Evolutionary conservation across 495 filamentous ascomycete genomes (phyloP), one percentile per base, ranked within the genome.

Genomic region (Aspergillus haitiensis): DNA sequence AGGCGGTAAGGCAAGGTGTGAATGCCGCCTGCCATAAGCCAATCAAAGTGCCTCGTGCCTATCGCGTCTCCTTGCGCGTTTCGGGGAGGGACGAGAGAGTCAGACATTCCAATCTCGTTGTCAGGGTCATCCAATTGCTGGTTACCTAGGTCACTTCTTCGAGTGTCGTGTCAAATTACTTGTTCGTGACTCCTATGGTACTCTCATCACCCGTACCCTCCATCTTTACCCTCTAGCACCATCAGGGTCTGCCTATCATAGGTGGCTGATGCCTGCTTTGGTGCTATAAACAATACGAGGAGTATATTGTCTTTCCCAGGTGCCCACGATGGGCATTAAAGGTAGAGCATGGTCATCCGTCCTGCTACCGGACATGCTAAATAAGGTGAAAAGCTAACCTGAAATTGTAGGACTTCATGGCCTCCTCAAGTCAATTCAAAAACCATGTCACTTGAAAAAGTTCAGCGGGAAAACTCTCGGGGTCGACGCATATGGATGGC

Each of bases 401-500:
- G 16, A 31, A 27, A 13, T 34, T 31, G 1, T 52, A 95, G 94
- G 94, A 51, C 84, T 99, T 35, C 84, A 98, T 37, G 90, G 91
- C 49, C 80, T 97, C 46, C 87, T 99, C 46, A 97, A 97, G 70
- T 97, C 93, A 45, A 97, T 99, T 49, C 94, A 98, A 49, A 91
- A 90, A 66, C 89, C 88, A 64, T 88, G 84, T 55, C 87, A 92
- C 58, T 76, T 99, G 53, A 95, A 89, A 70, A 90, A 92, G 66
- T 98, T 90, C 71, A 81, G 83, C 11, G 93, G 93, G 34, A 88
- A 93, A 71, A 96, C 90, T 3, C 82, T 99, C 44, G 95, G 89
- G 3, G 85, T 99, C 13, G 95, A 99, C 72, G 93, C 89, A 58
- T 99, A 99, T 79, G 94, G 92, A 69, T 99, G 95, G 95, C 86